Evolutionary conservation across 2,329 filamentous ascomycete species (phyloP), one percentile per base, ranked within the genome.

Genomic region (Cercospora sp.): DNA sequence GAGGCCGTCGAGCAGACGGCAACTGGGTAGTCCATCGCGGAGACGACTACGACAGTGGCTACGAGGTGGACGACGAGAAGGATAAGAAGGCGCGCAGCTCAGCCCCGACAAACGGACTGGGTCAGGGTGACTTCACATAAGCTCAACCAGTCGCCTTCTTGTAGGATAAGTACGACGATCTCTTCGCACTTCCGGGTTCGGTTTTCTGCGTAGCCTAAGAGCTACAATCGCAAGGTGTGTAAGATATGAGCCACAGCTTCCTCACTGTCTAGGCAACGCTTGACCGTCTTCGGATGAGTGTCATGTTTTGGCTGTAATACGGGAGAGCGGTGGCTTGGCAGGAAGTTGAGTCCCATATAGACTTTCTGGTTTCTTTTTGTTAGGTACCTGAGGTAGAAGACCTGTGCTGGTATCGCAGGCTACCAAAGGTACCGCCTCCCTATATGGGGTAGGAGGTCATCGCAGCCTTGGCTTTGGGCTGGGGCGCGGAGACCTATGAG

Each of bases 391-490:
- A 57, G 26, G 51, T 26, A 57, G 60, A 60, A 60, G 58, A 23
- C 18, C 58, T 60, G 30, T n/a, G 20, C 20, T 57, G 26, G 18
- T 60, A 16, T 3, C 8, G 58, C 33, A 60, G 58, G 58, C 58
- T 40, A 60, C 20, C 33, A 42, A 42, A 8, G 58, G 33, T 60
- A 10, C 33, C 33, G 58, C 58, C 58, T 60, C 16, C 20, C 33
- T 40, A 26, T 42, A n/a, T 60, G 30, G n/a, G 20, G n/a, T 42
- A 60, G 33, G 58, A 5, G 58, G n/a, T 45, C 58, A 60, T 60
- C 36, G 33, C 16, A n/a, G 26, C 45, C 58, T 36, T 28, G 58
- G 58, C 33, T 16, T 36, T 20, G 20, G n/a, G 51, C 51, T 57
- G 51, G 23, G 51, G 3, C 51, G 26, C 51, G 51, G 51, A 57